Evolutionary conservation across 1,139 yeast genomes (phyloP), one percentile per base, ranked within the genome.

Genomic region (Protomyces macrosporus): DNA sequence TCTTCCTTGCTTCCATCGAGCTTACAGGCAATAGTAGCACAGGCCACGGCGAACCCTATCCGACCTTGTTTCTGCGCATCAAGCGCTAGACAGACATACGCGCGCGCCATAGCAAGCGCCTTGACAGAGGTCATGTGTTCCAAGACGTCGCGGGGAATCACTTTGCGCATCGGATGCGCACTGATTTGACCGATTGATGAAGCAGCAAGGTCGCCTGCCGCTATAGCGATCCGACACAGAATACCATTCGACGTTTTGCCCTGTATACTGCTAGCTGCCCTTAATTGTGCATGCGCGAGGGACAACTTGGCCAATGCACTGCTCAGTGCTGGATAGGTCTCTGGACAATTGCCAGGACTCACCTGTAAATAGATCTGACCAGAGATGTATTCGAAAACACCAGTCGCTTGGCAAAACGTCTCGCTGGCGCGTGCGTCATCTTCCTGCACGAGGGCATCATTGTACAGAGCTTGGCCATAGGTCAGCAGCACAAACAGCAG

Each of bases 381-480:
- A 30, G 39, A 16, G 48, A 57, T 14, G 52, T 40, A 42, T 10
- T 40, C 55, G 42, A 58, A 42, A 10, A 58, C 40, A 10, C 62
- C 62, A 12, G 62, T 56, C n/a, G 62, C 62, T 16, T 39, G 42
- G 36, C 56, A 50, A 30, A 52, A 45, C 36, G 33, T 51, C 10
- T 39, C 56, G 23, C 37, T 39, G 2, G 56, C 42, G 10, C 40
- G 42, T 16, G 42, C 36, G 7, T 37, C 10, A 6, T 39, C 42
- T 7, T 6, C 10, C 23, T 33, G 32, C 6, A 40, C 3, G 3
- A 48, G 33, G 7, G 63, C 58, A 14, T 60, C 37, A 12, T 60
- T 53, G 6, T 56, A 60, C n/a, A 60, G 50, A 4, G 58, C 58
- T 36, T 60, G 45, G 30, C 50, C 63, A 45, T 60, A 60, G 4